These are phyloP conservation scores for Lablab purpureus DNA, from an alignment of 306 rosid genomes.

Conservation along the genomic window DNA sequence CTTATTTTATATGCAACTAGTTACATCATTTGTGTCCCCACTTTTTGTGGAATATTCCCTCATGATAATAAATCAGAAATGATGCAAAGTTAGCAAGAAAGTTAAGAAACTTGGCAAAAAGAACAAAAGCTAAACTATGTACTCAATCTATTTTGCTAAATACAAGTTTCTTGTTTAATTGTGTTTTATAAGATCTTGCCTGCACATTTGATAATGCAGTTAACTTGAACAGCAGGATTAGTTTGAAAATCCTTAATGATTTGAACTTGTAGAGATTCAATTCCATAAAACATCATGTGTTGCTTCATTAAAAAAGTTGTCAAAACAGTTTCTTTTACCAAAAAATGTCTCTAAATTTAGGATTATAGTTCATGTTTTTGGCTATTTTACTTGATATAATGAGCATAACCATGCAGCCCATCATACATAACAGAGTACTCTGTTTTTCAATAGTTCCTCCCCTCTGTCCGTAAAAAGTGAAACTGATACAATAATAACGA, in stretches of 20 bases:
- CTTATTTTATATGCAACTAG: not conserved
- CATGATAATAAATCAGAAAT: not conserved
- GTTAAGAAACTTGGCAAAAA: not conserved
- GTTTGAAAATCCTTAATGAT: not conserved
- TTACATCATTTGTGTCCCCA: not conserved
- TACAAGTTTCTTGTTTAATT: conserved; percentile 1
- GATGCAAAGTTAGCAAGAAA: not conserved
- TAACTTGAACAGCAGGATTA: conserved; percentile 8
- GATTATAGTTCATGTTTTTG: conserved; percentile 2
- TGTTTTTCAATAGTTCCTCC: not conserved
- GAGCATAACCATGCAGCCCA: not conserved
- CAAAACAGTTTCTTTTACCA: not conserved
- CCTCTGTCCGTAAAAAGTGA: not conserved
- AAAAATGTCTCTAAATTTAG: not conserved
- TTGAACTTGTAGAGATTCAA: conserved; percentile 2
- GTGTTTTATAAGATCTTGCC: not conserved
- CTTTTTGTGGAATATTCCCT: not conserved
- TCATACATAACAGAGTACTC: conserved; percentile 3
- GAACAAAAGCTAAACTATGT: not conserved
- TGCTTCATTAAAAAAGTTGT: not conserved
- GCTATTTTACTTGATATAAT: not conserved
- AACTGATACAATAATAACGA: not conserved
- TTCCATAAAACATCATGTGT: not conserved
- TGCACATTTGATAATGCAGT: conserved; percentile 11
- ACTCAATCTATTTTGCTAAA: not conserved